These are phyloP conservation scores for Phialophora chinensis DNA, from an alignment of 2,329 filamentous ascomycete genomes.

Conservation along the genomic window DNA sequence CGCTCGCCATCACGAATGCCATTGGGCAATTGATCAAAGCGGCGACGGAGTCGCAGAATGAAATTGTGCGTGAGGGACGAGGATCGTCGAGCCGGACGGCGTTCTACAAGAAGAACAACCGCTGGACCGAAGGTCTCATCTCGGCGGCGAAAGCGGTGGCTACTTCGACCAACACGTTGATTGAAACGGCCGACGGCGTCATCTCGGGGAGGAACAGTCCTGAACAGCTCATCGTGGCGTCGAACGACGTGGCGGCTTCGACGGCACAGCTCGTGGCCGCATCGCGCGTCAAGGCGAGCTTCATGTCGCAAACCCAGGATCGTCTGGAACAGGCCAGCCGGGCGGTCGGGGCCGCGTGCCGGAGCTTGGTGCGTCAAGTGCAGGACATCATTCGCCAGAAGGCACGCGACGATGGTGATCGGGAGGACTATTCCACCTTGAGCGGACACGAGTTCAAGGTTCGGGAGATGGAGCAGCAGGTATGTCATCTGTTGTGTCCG, in stretches of 20 bases:
- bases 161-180: constrained; percentile 89
- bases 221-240: constrained; percentile 96
- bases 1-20: constrained; percentile 89
- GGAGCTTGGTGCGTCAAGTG: constrained; percentile 86
- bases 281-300: constrained; percentile 92
- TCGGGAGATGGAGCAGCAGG: constrained; percentile 98
- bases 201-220: constrained; percentile 89
- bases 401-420: constrained; percentile 75
- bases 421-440: constrained; percentile 84
- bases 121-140: constrained; percentile 97
- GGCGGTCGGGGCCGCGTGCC: constrained; percentile 87
- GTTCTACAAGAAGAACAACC: constrained; percentile 99
- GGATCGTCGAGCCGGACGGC: constrained; percentile 86
- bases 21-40: constrained; percentile 95
- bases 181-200: constrained; percentile 96
- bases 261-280: constrained; percentile 97
- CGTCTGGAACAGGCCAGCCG: constrained; percentile 88
- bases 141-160: constrained; percentile 97
- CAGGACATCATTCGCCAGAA: constrained; percentile 92
- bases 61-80: constrained; percentile 92
- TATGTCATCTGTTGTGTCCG: constrained; percentile 54
- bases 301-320: constrained; percentile 98
- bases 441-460: constrained; percentile 98
- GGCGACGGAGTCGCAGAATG: constrained; percentile 88
- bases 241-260: constrained; percentile 93